Percentiles rank a stretch among this genome's conserved stretches.
Conservation (phyloP, 306 rosid species). For the Medicago truncatula region MtrunA17r5.0-ANR NC_053043.1:49491501-49492000, state of each 20-base stretch:
- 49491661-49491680: conserved; percentile 54
- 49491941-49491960: no score
- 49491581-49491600: conserved; percentile 51
- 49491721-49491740: neutral
- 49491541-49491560: conserved; percentile 74
- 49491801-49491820: neutral
- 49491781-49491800: neutral
- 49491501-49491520: conserved; percentile 76
- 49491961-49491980: no score
- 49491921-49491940: no score
- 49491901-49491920: no score
- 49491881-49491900: no score
- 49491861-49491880: no score
- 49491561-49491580: conserved; percentile 63
- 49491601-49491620: conserved; percentile 49
- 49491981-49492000: no score
- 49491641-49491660: conserved; percentile 55
- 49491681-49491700: conserved; percentile 65
- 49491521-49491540: conserved; percentile 59
- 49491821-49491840: neutral
- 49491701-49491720: conserved; percentile 32
- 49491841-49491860: no score
- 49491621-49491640: conserved; percentile 45
- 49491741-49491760: neutral
- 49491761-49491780: neutral